Evolutionary conservation across 305 asterid species (phyloP).

Genomic region (Striga hermonthica): DNA sequence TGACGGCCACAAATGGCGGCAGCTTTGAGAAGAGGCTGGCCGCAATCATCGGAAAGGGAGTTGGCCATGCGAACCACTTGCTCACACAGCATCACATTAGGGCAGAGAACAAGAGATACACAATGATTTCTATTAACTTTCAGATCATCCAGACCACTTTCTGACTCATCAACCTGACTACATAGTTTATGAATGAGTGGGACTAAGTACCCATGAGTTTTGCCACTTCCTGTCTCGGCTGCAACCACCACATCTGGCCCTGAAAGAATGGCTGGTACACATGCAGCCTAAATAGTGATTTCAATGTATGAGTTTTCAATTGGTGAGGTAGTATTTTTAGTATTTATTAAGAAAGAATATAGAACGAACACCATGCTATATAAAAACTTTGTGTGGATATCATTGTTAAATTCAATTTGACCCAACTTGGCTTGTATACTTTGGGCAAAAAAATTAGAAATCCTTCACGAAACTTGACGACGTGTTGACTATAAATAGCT

Average conservation of each 20-base stretch:
- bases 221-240: conserved; percentile 96
- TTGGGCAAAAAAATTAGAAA: too few relatives aligned
- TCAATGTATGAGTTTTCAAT: conserved; percentile 30
- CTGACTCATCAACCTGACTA: conserved; percentile 35
- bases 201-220: conserved; percentile 90
- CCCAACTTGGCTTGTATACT: too few relatives aligned
- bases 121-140: conserved; percentile 35
- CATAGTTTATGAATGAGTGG: conserved; percentile 69
- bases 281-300: conserved; percentile 62
- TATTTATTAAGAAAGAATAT: conserved; percentile 5
- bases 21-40: conserved; percentile 59
- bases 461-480: too few relatives aligned
- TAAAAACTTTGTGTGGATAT: not conserved
- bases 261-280: conserved; percentile 70
- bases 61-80: conserved; percentile 96
- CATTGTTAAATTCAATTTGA: conserved; percentile 12
- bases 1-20: conserved; percentile 89
- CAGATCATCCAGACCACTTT: conserved; percentile 35
- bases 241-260: conserved; percentile 87
- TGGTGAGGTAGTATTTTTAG: not conserved
- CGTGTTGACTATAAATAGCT: too few relatives aligned
- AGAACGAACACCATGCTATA: conserved; percentile 18
- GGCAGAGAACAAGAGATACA: conserved; percentile 80
- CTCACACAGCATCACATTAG: conserved; percentile 93
- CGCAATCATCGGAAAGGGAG: conserved; percentile 50